phyloP scores from a whole-genome alignment of 345 rosid genomes.

The Eucalyptus tenuipes region DNA sequence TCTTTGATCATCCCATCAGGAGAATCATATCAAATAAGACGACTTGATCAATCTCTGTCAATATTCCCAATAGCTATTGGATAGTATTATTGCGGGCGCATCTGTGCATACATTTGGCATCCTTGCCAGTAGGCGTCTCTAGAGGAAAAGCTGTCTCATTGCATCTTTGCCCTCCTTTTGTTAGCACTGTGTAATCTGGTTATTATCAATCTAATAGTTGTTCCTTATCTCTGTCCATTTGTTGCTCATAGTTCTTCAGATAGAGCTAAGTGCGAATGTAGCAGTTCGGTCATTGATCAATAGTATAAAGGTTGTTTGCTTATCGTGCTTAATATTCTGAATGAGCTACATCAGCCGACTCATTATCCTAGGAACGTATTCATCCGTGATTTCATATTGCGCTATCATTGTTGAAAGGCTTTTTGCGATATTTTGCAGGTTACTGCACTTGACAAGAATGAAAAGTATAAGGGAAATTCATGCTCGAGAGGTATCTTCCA shows the following conservation, averaged over 20 bases:
- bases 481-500: conserved; percentile 18
- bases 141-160: neutral
- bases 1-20: neutral
- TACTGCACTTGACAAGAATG: conserved; percentile 18
- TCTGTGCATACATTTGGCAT: neutral
- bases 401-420: neutral
- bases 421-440: conserved; percentile 3
- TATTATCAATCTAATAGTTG: neutral
- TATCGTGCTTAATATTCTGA: neutral
- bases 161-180: neutral
- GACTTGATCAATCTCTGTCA: neutral
- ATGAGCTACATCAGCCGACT: neutral
- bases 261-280: neutral
- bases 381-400: neutral
- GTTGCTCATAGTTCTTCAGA: neutral
- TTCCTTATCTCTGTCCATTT: neutral
- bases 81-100: neutral
- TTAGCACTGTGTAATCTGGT: neutral
- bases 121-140: neutral
- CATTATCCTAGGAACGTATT: no score
- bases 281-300: neutral
- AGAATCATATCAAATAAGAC: neutral
- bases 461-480: conserved; percentile 31
- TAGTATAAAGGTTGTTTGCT: neutral
- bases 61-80: neutral